Base-by-base conservation (phyloP, 2,329 filamentous ascomycete genomes). In the Botrytis byssoidea region DNA sequence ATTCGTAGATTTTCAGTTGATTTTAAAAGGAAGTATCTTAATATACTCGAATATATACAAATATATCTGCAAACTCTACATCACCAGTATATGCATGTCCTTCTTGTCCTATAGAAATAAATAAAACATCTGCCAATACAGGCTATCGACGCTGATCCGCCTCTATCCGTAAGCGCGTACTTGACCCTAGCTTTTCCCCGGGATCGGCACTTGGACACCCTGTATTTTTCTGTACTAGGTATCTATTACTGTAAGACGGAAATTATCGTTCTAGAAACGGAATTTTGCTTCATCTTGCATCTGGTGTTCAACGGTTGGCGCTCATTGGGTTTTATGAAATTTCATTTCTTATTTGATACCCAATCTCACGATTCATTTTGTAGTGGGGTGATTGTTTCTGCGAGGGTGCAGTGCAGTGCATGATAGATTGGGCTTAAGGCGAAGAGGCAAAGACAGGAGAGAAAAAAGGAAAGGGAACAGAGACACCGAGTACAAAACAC, bases 221-320 rank as follows among this genome's bases (percentile, higher is more conserved):
- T 63, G 60, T 40, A 63, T 40, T 40, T n/a, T 63, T 40, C 25
- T 40, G 35, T 57, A 57, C 51, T n/a, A 37, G 22, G 60, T 25
- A 40, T 63, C 60, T 22, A n/a, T 40, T 63, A 7, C 60, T 40
- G 35, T 63, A 18, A 42, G 37, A 65, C 40, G n/a, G n/a, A 65
- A 65, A 65, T 61, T 61, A 44, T 44, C 40, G 18, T 44, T 42
- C 25, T 29, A 57, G n/a, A 68, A 37, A 57, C 66, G 66, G 48
- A 35, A 68, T 22, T 68, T 42, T 57, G 35, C 66, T 22, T 44
- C 66, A 68, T 68, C 66, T 68, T 57, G 66, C 48, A 68, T 57
- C 55, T 42, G 66, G 66, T 68, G 66, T 68, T 57, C 35, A 44
- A 68, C 32, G 32, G 46, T 48, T 48, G 65, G 35, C 65, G 35